Percentiles rank a stretch among this genome's conserved stretches.
These are phyloP conservation scores for Aureobasidium sp. DNA, from an alignment of 2,329 filamentous ascomycete genomes.

Conservation along the genomic window DNA sequence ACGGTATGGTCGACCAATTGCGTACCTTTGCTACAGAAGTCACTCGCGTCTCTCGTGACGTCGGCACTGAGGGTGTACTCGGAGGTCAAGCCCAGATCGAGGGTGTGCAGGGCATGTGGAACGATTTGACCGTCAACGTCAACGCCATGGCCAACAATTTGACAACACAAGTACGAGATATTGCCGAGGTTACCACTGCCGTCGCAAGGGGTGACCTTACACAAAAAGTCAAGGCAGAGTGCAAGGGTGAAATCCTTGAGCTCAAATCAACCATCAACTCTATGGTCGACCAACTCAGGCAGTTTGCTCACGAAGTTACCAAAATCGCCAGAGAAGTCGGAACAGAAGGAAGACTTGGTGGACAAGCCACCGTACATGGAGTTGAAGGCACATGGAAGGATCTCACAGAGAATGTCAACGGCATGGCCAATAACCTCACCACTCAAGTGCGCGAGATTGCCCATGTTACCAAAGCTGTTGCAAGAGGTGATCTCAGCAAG, in stretches of 20 bases:
- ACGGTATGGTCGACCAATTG: conserved; percentile 60
- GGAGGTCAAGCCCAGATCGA: conserved; percentile 58
- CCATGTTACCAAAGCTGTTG: conserved; percentile 47
- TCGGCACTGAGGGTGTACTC: conserved; percentile 57
- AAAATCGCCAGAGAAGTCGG: conserved; percentile 47
- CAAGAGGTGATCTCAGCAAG: conserved; percentile 45
- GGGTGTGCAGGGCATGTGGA: conserved; percentile 60
- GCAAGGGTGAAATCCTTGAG: conserved; percentile 46
- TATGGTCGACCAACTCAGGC: conserved; percentile 47
- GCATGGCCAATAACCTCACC: conserved; percentile 46
- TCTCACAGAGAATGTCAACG: conserved; percentile 48
- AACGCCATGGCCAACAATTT: conserved; percentile 49
- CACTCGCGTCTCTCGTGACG: conserved; percentile 57
- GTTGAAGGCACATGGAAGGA: conserved; percentile 49
- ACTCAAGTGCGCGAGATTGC: conserved; percentile 48
- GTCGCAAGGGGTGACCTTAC: conserved; percentile 46
- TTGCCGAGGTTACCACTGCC: conserved; percentile 46
- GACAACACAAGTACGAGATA: conserved; percentile 47
- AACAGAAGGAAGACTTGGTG: conserved; percentile 45
- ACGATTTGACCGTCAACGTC: conserved; percentile 53
- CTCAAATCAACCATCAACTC: conserved; percentile 47
- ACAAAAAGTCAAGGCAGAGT: conserved; percentile 45
- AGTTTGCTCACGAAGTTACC: conserved; percentile 48
- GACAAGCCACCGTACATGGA: conserved; percentile 46
- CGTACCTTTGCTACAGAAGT: conserved; percentile 59